Evolutionary conservation across 1,139 yeast species (phyloP).

Genomic region (Yamadazyma mexicana): DNA sequence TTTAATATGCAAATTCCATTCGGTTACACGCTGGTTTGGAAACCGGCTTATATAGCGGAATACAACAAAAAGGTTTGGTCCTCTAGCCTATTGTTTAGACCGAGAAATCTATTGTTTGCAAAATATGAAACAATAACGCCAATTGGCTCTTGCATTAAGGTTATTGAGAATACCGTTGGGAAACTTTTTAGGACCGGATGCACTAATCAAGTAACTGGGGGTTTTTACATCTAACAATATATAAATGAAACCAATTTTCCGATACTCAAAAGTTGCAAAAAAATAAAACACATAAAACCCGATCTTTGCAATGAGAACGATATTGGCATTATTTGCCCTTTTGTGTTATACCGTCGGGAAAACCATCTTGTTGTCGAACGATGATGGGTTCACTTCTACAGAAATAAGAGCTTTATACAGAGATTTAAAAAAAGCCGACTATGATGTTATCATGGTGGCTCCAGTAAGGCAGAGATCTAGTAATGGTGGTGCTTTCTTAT

Average conservation of each 20-base stretch:
- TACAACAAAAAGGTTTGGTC: background rate
- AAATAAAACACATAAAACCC: too few relatives aligned
- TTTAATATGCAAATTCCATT: background rate
- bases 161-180: slow-evolving; percentile 2
- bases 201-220: background rate
- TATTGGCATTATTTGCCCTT: background rate
- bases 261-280: too few relatives aligned
- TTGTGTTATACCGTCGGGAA: slow-evolving; percentile 11
- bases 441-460: slow-evolving; percentile 33
- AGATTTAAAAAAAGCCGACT: slow-evolving; percentile 27
- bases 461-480: slow-evolving; percentile 34
- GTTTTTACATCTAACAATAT: background rate
- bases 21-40: background rate
- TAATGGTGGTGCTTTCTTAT: slow-evolving; percentile 28
- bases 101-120: background rate
- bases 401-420: slow-evolving; percentile 34
- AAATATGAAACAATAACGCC: background rate
- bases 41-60: background rate
- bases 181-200: background rate
- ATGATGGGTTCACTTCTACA: slow-evolving; percentile 33
- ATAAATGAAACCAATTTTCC: too few relatives aligned
- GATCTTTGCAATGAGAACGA: too few relatives aligned
- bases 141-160: background rate
- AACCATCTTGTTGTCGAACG: slow-evolving; percentile 33
- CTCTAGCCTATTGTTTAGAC: background rate